phyloP scores from a whole-genome alignment of 768 basidiomycete species.

The Calocybe cyanea region DNA sequence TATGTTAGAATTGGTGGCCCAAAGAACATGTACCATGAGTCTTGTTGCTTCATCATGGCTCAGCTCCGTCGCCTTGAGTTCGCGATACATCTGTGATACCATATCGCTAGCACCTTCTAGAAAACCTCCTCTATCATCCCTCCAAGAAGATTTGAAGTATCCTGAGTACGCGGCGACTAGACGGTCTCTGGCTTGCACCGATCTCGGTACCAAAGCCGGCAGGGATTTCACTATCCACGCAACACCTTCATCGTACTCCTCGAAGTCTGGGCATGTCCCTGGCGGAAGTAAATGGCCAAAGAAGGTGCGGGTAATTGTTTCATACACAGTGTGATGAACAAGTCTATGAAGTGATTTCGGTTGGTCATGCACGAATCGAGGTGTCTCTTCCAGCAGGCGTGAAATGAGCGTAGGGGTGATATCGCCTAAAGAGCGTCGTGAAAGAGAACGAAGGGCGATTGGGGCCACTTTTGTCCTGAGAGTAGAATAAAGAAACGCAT shows the following conservation, averaged over 20 bases:
- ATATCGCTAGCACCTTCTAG: neutral
- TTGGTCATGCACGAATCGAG: neutral
- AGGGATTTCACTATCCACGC: neutral
- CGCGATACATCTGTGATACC: conserved; percentile 1
- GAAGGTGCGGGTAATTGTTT: neutral
- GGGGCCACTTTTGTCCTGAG: neutral
- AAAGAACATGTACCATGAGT: neutral
- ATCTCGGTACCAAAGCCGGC: neutral
- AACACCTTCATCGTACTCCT: neutral
- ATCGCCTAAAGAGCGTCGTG: neutral
- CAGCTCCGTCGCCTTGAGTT: neutral
- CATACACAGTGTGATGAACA: neutral
- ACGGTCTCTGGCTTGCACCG: neutral
- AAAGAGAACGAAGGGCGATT: neutral
- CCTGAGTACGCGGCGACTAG: neutral
- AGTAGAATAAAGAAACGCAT: no score
- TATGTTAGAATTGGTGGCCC: neutral
- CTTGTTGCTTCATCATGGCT: neutral
- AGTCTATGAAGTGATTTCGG: neutral
- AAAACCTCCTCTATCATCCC: neutral
- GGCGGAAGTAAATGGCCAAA: neutral
- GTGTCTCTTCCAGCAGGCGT: neutral
- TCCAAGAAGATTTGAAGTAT: neutral
- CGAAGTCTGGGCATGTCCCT: neutral
- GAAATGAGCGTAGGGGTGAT: neutral